Base-by-base conservation (phyloP, 441 rosid species). In the Adansonia gregorii region DNA sequence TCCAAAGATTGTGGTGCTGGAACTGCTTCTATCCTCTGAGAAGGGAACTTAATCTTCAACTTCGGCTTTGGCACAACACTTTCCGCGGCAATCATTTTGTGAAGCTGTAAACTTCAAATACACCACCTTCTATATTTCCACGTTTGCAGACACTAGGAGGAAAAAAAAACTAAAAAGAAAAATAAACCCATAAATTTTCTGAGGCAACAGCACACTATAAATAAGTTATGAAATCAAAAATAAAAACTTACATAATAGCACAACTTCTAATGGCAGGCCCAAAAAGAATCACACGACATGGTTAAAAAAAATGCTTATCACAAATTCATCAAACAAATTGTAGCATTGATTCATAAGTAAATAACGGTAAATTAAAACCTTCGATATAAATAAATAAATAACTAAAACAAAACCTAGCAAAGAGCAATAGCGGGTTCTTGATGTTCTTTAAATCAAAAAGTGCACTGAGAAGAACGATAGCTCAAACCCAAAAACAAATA, bases 31-130 rank as follows among this genome's bases (percentile, higher is more conserved):
- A 80, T 59, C 20, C 77, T 85, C 67, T 80, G 85, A 41, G 82
- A 70, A 39, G 90, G 56, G 63, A 88, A 84, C 76, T 87, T 91
- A 22, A 91, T 86, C 84, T 85, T 91, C 79, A 91, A 64, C 84
- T 79, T 83, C 71, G 76, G 87, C 85, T 84, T 88, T 2, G 87
- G 67, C 8, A 76, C 72, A 22, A 84, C 79, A 75, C 85, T 61
- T 78, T 82, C 83, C 0, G 88, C 41, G 60, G 90, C 83, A 63
- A 87, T 82, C 91, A 87, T 83, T 74, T 41, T 82, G 83, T 22
- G 2, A 51, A 27, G 45, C 70, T 27, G 60, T 14, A 74, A 61
- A 46, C 45, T 60, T 74, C 45, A 74, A 63, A 64, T 58, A 45
- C 15, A 59, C 46, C 46, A 5, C 4, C 75, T 71, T 54, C 22